Base-by-base conservation (phyloP, 2,329 filamentous ascomycete genomes). In the Xylaria sp. region DNA sequence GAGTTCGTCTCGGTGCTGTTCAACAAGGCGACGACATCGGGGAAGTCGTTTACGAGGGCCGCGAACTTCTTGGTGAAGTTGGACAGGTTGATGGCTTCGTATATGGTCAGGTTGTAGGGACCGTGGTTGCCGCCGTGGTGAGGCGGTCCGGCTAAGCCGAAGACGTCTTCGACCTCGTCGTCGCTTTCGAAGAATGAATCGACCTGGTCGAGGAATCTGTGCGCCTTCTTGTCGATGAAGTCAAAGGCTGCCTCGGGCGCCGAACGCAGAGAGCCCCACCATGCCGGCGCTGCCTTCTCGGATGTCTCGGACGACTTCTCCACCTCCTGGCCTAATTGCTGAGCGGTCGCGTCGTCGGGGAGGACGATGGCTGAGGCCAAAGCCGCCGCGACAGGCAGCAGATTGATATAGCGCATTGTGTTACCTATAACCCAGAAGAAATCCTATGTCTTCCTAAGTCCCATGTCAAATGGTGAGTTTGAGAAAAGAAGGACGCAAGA, bases 21-120 rank as follows among this genome's bases (percentile, higher is more conserved):
- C 28, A 97, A 84, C 3, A 88, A 75, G 57, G 89, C 76, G 37
- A 94, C 87, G 0, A 97, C 79, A 55, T 92, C 87, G 0, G 88
- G 83, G 73, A 91, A 88, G 64, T 92, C 83, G 64, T 90, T 83
- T 69, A 97, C 84, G n/a, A 93, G 80, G 73, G 89, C 85, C 28
- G 89, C 87, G 46, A 97, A 89, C 75, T 89, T 90, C 51, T 86
- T 90, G 1, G 92, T 94, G 77, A 92, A 85, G 71, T 93, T 90
- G 79, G 85, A 90, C 70, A 84, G 79, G n/a, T 85, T 80, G 75
- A 97, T 92, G 63, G 94, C 79, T 76, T 96, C 82, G 77, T 94
- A 96, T 46, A 96, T 85, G 19, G 92, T 96, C 73, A 84, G 78
- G 73, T 92, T 90, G 5, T 68, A 75, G 60, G 33, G 65, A 61